A percentile compares a stretch with the other conserved stretches of the same genome.
phyloP scores from a whole-genome alignment of 2,329 filamentous ascomycete species.

The Botryosphaeria dothidea region DNA sequence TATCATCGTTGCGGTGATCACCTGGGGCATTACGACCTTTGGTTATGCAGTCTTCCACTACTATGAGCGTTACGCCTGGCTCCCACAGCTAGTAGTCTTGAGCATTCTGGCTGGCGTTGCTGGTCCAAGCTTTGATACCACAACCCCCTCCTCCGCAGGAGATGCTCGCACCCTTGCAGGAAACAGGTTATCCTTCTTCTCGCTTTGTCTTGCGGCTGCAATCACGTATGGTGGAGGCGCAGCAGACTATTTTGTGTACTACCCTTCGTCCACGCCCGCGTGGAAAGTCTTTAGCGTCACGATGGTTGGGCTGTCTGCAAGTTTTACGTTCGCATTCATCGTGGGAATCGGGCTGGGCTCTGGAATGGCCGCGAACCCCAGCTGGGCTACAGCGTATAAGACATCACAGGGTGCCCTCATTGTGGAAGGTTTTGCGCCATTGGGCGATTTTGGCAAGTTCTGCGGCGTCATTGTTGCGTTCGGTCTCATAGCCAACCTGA shows the following conservation, averaged over 20 bases:
- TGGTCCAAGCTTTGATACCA: constrained; percentile 59
- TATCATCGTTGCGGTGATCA: constrained; percentile 63
- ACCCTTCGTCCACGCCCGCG: constrained; percentile 54
- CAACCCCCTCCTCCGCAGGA: constrained; percentile 51
- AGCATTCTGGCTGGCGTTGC: constrained; percentile 64
- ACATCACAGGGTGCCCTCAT: constrained; percentile 65
- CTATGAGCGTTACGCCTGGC: constrained; percentile 68
- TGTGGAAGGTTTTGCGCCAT: constrained; percentile 60
- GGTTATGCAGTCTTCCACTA: constrained; percentile 68
- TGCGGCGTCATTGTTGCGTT: constrained; percentile 66
- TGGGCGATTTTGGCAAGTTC: constrained; percentile 66
- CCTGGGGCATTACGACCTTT: constrained; percentile 66
- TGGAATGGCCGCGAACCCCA: constrained; percentile 52
- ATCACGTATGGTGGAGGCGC: constrained; percentile 64
- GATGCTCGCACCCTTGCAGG: constrained; percentile 55
- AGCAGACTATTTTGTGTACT: constrained; percentile 71
- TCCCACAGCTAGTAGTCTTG: constrained; percentile 63
- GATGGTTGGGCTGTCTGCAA: constrained; percentile 56
- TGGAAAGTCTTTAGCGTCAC: constrained; percentile 59
- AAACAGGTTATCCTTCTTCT: constrained; percentile 68
- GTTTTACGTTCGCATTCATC: constrained; percentile 63
- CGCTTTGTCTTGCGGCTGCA: constrained; percentile 64
- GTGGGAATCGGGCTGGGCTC: constrained; percentile 64
- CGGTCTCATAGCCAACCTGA: constrained; percentile 65
- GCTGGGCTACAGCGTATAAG: constrained; percentile 60